A percentile compares a stretch with the other conserved stretches of the same genome.
phyloP scores from a whole-genome alignment of 495 filamentous ascomycete species.

The Achaetomiella virescens region DNA sequence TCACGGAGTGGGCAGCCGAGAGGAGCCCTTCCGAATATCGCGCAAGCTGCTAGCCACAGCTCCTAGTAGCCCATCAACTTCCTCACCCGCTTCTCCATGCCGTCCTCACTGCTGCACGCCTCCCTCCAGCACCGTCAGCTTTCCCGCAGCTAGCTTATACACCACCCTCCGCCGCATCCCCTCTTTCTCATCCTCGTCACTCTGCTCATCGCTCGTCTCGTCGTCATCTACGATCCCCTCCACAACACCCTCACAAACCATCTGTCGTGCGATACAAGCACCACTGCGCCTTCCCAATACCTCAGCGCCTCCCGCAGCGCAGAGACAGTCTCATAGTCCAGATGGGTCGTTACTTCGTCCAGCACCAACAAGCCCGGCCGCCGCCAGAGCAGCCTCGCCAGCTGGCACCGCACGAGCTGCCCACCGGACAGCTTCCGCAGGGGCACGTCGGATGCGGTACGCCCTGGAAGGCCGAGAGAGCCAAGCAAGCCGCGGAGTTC shows the following conservation, averaged over 20 bases:
- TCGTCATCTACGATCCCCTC: slow-evolving; percentile 56
- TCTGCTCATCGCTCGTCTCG: slow-evolving; percentile 43
- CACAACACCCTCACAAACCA: slow-evolving; percentile 61
- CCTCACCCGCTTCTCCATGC: slow-evolving; percentile 53
- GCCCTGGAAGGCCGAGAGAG: slow-evolving; percentile 59
- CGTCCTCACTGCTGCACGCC: slow-evolving; percentile 60
- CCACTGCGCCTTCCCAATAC: slow-evolving; percentile 61
- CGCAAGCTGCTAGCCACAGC: not conserved
- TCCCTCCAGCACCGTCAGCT: slow-evolving; percentile 47
- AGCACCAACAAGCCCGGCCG: slow-evolving; percentile 69
- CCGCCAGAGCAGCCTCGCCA: slow-evolving; percentile 61
- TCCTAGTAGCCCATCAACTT: slow-evolving; percentile 32
- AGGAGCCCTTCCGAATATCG: not conserved
- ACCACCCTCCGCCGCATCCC: slow-evolving; percentile 47
- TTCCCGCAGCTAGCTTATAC: slow-evolving; percentile 53
- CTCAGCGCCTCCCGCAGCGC: slow-evolving; percentile 60
- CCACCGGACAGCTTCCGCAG: slow-evolving; percentile 65
- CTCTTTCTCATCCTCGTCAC: slow-evolving; percentile 36
- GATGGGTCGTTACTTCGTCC: slow-evolving; percentile 81
- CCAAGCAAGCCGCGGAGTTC: slow-evolving; percentile 56
- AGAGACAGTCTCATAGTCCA: slow-evolving; percentile 70
- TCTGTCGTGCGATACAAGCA: slow-evolving; percentile 71
- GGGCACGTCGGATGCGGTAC: slow-evolving; percentile 62
- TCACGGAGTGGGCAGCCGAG: not conserved
- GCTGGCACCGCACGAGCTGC: slow-evolving; percentile 68